Evolutionary conservation across 2,329 filamentous ascomycete genomes (phyloP).

Genomic region (Keithomyces neogunnii): DNA sequence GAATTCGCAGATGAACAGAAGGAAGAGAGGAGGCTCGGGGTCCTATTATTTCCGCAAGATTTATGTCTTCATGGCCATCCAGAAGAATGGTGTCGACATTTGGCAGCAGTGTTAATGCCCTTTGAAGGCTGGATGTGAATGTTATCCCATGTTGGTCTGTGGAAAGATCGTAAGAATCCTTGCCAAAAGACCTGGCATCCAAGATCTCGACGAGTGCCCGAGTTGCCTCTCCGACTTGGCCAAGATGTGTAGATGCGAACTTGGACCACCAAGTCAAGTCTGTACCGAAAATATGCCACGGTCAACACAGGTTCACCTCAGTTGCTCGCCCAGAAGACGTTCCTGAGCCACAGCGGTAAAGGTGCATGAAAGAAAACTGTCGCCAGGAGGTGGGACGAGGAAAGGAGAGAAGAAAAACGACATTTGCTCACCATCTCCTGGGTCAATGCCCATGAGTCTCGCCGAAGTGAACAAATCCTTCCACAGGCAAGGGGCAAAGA

Average conservation of each 20-base stretch:
- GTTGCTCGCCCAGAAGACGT: too few species aligned
- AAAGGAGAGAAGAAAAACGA: not conserved
- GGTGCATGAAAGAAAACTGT: too few species aligned
- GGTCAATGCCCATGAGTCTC: slow-evolving; percentile 30
- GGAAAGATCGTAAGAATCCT: slow-evolving; percentile 31
- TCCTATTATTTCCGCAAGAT: slow-evolving; percentile 28
- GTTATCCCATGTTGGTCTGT: slow-evolving; percentile 27
- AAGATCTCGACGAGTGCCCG: slow-evolving; percentile 36
- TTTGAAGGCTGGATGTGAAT: slow-evolving; percentile 28
- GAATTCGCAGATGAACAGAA: slow-evolving; percentile 19
- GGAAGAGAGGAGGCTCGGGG: slow-evolving; percentile 5
- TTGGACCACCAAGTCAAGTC: slow-evolving; percentile 40
- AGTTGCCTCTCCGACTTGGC: slow-evolving; percentile 25
- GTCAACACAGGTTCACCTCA: not conserved
- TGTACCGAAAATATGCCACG: slow-evolving; percentile 15
- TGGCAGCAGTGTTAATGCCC: slow-evolving; percentile 32
- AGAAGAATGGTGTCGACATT: slow-evolving; percentile 37
- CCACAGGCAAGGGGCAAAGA: slow-evolving; percentile 47
- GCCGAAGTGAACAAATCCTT: slow-evolving; percentile 35
- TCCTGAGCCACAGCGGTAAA: too few species aligned
- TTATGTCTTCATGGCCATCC: slow-evolving; percentile 36
- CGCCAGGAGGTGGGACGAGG: not conserved
- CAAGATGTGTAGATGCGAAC: slow-evolving; percentile 35
- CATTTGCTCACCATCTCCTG: slow-evolving; percentile 33
- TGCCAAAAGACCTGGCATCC: slow-evolving; percentile 37